Evolutionary conservation across 2,329 filamentous ascomycete species (phyloP).

Genomic region (Ophiosphaerella herpotricha): DNA sequence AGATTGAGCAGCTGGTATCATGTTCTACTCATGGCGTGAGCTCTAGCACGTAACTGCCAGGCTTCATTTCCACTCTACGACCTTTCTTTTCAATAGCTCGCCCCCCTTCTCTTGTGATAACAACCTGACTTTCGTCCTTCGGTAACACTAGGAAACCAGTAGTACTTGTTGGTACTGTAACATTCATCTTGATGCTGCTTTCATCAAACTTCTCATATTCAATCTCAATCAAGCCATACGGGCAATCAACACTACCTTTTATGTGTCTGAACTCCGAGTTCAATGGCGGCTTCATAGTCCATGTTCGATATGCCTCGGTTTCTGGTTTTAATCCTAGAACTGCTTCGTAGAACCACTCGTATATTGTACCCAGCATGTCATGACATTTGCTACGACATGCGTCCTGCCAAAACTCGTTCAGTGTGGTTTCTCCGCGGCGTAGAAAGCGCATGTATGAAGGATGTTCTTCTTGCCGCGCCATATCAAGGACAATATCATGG

Average conservation of each 20-base stretch:
- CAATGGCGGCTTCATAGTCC: constrained; percentile 47
- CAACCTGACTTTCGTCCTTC: constrained; percentile 11
- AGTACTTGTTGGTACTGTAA: constrained; percentile 31
- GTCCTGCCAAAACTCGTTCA: constrained; percentile 53
- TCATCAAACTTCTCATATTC: constrained; percentile 15
- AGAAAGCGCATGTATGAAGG: constrained; percentile 57
- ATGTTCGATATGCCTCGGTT: constrained; percentile 48
- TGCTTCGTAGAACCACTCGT: constrained; percentile 55
- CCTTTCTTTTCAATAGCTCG: constrained; percentile 1
- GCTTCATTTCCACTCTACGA: constrained; percentile 8
- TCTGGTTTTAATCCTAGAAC: constrained; percentile 47
- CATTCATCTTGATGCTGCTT: constrained; percentile 12
- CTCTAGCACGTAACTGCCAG: constrained; percentile 9
- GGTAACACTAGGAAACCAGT: constrained; percentile 19
- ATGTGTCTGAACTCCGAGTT: constrained; percentile 49
- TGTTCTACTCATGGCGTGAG: constrained; percentile 2
- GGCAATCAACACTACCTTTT: constrained; percentile 46
- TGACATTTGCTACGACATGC: constrained; percentile 53
- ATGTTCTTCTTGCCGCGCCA: constrained; percentile 55
- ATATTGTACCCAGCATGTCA: constrained; percentile 56
- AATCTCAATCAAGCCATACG: constrained; percentile 46
- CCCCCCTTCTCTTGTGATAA: constrained; percentile 1
- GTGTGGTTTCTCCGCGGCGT: constrained; percentile 50
- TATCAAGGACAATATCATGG: constrained; percentile 45
- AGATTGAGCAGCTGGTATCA: too few relatives aligned